Percentiles rank a stretch among this genome's conserved stretches.
These are phyloP conservation scores for Chalara sp. DNA, from an alignment of 2,329 filamentous ascomycete genomes.

Conservation along the genomic window DNA sequence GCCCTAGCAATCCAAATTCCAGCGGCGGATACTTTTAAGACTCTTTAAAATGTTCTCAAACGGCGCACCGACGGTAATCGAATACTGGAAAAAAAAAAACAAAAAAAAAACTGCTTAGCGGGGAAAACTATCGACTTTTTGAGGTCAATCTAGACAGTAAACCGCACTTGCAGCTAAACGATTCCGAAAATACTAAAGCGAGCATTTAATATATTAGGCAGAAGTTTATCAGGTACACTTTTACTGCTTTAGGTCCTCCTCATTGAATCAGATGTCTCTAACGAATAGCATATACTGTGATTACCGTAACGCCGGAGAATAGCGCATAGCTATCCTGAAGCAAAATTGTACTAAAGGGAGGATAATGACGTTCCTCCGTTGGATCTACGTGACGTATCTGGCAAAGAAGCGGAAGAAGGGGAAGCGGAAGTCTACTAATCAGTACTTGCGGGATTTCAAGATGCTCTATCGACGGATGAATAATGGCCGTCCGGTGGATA, in stretches of 20 bases:
- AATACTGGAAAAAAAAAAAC: neutral
- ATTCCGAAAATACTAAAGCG: neutral
- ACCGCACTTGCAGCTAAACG: neutral
- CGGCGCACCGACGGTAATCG: neutral
- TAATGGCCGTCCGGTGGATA: constrained; percentile 11
- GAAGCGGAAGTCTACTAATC: neutral
- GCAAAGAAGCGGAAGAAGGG: constrained; percentile 3
- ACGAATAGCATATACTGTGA: constrained; percentile 6
- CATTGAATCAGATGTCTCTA: constrained; percentile 1
- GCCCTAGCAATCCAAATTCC: neutral
- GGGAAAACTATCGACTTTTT: neutral
- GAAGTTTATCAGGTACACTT: constrained; percentile 16
- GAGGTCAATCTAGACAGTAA: neutral
- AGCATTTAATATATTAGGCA: constrained; percentile 17
- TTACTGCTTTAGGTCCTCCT: neutral
- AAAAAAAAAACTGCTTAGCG: neutral
- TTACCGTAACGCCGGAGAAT: constrained; percentile 7
- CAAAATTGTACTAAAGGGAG: constrained; percentile 17
- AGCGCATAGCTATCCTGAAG: constrained; percentile 9
- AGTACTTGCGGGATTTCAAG: constrained; percentile 5
- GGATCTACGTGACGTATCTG: constrained; percentile 16
- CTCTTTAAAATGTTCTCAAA: neutral
- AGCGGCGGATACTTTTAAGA: neutral
- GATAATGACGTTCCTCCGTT: constrained; percentile 21
- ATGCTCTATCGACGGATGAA: constrained; percentile 3